A percentile compares a stretch with the other conserved stretches of the same genome.
Conservation (phyloP, 768 basidiomycete species). For the Mycena polygramma region DNA sequence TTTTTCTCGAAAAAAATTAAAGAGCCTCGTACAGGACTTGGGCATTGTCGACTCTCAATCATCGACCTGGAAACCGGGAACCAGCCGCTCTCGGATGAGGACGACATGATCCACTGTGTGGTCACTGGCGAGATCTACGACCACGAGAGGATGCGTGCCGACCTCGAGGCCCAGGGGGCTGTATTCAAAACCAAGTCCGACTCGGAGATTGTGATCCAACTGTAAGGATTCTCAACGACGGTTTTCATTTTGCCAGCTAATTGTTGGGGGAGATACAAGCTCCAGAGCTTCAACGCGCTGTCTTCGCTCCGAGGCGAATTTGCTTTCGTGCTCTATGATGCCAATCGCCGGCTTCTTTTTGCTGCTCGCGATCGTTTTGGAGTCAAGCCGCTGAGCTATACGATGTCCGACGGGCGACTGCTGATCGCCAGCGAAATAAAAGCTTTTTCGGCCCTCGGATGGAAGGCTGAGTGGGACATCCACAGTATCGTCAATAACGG, state of each 20-base stretch:
- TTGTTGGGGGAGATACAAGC: constrained; percentile 27
- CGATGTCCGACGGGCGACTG: constrained; percentile 16
- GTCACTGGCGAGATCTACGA: constrained; percentile 36
- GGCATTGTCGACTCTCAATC: constrained; percentile 32
- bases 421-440: constrained; percentile 37
- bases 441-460: constrained; percentile 27
- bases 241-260: neutral
- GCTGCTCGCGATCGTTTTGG: constrained; percentile 38
- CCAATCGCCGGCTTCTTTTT: constrained; percentile 13
- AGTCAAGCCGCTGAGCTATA: constrained; percentile 36
- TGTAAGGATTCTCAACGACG: constrained; percentile 10
- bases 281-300: constrained; percentile 15
- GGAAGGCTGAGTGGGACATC: constrained; percentile 35
- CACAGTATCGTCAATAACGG: constrained; percentile 30
- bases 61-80: constrained; percentile 32
- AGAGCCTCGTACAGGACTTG: too few species aligned
- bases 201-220: constrained; percentile 31
- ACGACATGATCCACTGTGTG: constrained; percentile 23
- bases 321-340: constrained; percentile 37
- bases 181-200: constrained; percentile 33
- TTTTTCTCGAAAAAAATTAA: too few species aligned
- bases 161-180: constrained; percentile 26
- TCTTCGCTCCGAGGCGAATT: constrained; percentile 35
- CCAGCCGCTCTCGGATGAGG: constrained; percentile 31
- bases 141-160: constrained; percentile 30